Evolutionary conservation across 176 grass and related monocot genomes (phyloP), one percentile per base, ranked within the genome.

Genomic region (Cenchrus fungigraminus): DNA sequence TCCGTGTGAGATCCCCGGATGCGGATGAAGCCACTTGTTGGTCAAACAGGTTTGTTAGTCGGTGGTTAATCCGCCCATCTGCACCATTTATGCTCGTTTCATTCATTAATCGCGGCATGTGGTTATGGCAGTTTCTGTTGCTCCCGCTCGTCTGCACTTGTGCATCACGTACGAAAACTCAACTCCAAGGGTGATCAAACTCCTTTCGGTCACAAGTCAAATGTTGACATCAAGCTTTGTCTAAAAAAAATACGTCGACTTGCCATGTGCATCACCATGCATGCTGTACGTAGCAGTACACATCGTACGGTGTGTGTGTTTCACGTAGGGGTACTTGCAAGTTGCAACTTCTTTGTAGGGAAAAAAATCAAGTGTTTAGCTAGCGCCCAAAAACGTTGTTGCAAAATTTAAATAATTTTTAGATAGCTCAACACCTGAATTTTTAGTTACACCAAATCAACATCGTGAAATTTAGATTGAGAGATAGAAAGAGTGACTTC

Each of bases 91-190:
- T 63, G 54, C 46, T 22, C 25, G 12, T 53, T 10, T 47, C 46
- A 40, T 75, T 80, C 29, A 80, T 67, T 53, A 86, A 78, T 86
- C 79, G 6, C 29, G 15, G 49, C 88, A 86, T 65, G 79, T 86
- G 88, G 74, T 78, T 83, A 70, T 34, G 71, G 20, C 84, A 90
- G 73, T 65, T n/a, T 60, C 59, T 90, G 73, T 44, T 86, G 73
- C 25, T 68, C 3, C 53, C 63, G 10, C 17, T 20, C 16, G 22
- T 10, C 57, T 60, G 57, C 57, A 9, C 4, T 57, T 66, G 10
- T 6, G 44, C 14, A 31, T 31, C 32, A 54, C 17, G 9, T 47
- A 70, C 17, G 9, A 56, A 70, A 82, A 78, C 34, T 66, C 86
- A 44, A 71, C 43, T 83, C 0, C 74, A 79, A 83, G n/a, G 20